A percentile compares a stretch with the other conserved stretches of the same genome.
phyloP scores from a whole-genome alignment of 2,329 filamentous ascomycete species.

The Aspergillus versicolor region DNA sequence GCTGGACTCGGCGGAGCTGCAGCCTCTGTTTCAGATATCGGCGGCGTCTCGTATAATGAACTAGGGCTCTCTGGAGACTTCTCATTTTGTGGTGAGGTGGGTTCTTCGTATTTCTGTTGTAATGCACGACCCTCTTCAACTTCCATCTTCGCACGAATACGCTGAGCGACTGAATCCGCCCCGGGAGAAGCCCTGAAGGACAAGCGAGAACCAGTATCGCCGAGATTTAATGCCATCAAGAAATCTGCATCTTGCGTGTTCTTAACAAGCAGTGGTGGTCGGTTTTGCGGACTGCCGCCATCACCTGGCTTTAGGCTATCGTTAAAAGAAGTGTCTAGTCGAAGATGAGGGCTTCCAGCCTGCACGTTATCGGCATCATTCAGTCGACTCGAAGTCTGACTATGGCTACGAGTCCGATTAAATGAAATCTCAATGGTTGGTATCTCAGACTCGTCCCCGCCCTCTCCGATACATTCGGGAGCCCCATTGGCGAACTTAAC shows the following conservation, averaged over 20 bases:
- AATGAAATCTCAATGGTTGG: slow-evolving; percentile 70
- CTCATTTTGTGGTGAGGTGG: slow-evolving; percentile 28
- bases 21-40: slow-evolving; percentile 25
- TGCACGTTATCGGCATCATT: slow-evolving; percentile 24
- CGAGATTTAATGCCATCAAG: slow-evolving; percentile 31
- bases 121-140: slow-evolving; percentile 53
- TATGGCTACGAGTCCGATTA: slow-evolving; percentile 32
- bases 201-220: slow-evolving; percentile 34
- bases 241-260: slow-evolving; percentile 40
- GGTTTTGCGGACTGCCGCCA: slow-evolving; percentile 16
- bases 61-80: slow-evolving; percentile 22
- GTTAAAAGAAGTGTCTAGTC: slow-evolving; percentile 34
- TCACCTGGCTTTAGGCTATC: slow-evolving; percentile 14
- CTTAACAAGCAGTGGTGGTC: slow-evolving; percentile 32
- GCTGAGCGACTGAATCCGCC: slow-evolving; percentile 47
- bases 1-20: slow-evolving; percentile 28
- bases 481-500: slow-evolving; percentile 72
- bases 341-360: slow-evolving; percentile 27
- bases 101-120: slow-evolving; percentile 43
- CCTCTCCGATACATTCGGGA: slow-evolving; percentile 84
- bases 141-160: slow-evolving; percentile 52
- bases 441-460: slow-evolving; percentile 79
- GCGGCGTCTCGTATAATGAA: slow-evolving; percentile 29
- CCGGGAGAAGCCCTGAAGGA: slow-evolving; percentile 40
- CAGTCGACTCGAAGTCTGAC: slow-evolving; percentile 16